These are phyloP conservation scores for Rehmannia glutinosa DNA, from an alignment of 257 asterid species.

Conservation along the genomic window DNA sequence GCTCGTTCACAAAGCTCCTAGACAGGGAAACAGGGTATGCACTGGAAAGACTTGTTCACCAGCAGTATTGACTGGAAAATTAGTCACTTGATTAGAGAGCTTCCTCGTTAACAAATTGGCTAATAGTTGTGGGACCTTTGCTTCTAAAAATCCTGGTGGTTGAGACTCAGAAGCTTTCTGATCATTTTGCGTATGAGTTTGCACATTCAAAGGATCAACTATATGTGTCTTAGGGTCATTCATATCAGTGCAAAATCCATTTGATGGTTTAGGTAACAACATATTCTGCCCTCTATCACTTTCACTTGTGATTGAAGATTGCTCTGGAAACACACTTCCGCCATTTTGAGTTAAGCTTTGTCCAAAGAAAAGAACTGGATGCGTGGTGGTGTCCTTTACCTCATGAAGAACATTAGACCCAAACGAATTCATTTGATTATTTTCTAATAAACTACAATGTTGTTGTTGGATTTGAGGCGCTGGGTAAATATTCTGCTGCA, in stretches of 20 bases:
- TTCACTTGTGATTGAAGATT: conserved; percentile 30
- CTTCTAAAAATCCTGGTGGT: conserved; percentile 33
- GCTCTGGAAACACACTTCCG: conserved; percentile 27
- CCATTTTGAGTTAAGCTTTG: conserved; percentile 35
- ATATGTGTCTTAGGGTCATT: conserved; percentile 34
- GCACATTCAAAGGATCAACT: conserved; percentile 21
- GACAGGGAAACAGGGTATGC: no score
- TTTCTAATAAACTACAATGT: conserved; percentile 15
- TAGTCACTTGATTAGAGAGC: conserved; percentile 33
- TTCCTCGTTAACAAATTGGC: conserved; percentile 29
- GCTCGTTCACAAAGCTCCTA: conserved; percentile 39
- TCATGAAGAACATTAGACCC: conserved; percentile 32
- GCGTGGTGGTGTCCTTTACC: conserved; percentile 27
- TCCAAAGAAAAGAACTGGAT: conserved; percentile 32
- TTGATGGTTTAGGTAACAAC: conserved; percentile 28
- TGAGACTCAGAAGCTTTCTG: conserved; percentile 29
- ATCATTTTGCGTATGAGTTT: conserved; percentile 25
- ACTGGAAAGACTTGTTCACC: conserved; percentile 23
- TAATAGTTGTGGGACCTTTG: conserved; percentile 30
- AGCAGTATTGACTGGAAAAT: conserved; percentile 15
- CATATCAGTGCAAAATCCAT: conserved; percentile 31
- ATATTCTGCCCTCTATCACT: conserved; percentile 20
- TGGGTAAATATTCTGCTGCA: conserved; percentile 28
- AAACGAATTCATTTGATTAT: conserved; percentile 23
- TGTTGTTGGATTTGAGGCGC: conserved; percentile 35